Conservation (phyloP, 2,329 filamentous ascomycete species). For the Monilinia vaccinii-corymbosi region DNA sequence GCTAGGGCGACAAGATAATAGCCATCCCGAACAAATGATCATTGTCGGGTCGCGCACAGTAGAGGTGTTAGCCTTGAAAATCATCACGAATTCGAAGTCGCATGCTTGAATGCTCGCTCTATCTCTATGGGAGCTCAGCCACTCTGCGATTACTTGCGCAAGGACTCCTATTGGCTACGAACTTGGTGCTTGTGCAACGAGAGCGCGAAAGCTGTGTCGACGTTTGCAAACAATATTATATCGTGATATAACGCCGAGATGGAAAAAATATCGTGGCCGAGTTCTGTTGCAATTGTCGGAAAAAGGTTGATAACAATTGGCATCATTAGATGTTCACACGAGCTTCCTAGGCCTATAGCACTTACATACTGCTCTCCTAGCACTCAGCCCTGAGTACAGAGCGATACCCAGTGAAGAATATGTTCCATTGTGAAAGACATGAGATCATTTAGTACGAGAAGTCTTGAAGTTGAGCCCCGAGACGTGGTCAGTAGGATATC, state of each 20-base stretch:
- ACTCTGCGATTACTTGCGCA: constrained; percentile 1
- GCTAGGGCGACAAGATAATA: not conserved
- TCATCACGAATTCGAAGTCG: not conserved
- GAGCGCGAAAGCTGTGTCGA: not conserved
- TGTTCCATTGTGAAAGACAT: not conserved
- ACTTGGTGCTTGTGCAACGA: not conserved
- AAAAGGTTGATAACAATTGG: not conserved
- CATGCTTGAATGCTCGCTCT: constrained; percentile 9
- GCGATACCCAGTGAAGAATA: not conserved
- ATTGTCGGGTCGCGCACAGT: not conserved
- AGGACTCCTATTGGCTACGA: constrained; percentile 1
- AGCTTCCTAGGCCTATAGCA: not conserved
- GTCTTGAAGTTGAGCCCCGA: not conserved
- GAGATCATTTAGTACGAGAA: not conserved
- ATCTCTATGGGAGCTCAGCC: constrained; percentile 5
- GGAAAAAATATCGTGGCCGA: not conserved
- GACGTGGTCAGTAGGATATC: not conserved
- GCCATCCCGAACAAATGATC: not conserved
- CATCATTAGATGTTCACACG: not conserved
- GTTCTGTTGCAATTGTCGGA: not conserved
- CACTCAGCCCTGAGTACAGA: not conserved
- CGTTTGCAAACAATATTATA: not conserved
- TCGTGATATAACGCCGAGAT: no score
- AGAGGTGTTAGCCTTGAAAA: not conserved
- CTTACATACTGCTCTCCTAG: not conserved